phyloP scores from a whole-genome alignment of 1,284 basidiomycete species.

The Naganishia liquefaciens region DNA sequence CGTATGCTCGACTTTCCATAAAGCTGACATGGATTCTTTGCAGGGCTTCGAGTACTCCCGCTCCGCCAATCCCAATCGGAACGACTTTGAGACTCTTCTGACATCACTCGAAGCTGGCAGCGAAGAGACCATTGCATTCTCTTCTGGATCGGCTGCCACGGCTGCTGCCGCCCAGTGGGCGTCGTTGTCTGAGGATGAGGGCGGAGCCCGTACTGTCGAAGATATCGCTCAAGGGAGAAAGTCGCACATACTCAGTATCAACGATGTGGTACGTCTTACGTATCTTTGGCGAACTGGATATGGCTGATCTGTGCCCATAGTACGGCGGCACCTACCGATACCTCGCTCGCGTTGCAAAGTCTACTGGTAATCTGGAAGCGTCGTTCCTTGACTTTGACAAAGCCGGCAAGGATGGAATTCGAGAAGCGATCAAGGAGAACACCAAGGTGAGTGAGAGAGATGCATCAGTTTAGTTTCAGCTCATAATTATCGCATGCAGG shows the following conservation, averaged over 20 bases:
- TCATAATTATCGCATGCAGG: conserved; percentile 54
- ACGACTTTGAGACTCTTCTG: conserved; percentile 69
- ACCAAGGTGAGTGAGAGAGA: conserved; percentile 66
- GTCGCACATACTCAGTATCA: conserved; percentile 79
- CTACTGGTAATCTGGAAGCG: conserved; percentile 70
- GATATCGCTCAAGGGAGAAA: conserved; percentile 41
- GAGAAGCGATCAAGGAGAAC: conserved; percentile 67
- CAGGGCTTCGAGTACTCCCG: conserved; percentile 88
- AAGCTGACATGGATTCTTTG: background rate
- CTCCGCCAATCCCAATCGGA: conserved; percentile 84
- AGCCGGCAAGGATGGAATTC: conserved; percentile 65
- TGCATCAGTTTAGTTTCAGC: background rate
- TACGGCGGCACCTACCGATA: conserved; percentile 93
- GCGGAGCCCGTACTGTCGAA: conserved; percentile 37
- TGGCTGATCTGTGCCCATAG: conserved; percentile 28
- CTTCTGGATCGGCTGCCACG: conserved; percentile 83
- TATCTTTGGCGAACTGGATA: background rate
- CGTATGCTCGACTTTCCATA: background rate
- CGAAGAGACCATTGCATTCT: conserved; percentile 71
- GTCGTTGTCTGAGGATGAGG: conserved; percentile 57
- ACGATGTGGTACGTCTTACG: conserved; percentile 63
- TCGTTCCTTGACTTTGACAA: conserved; percentile 83
- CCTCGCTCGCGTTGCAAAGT: conserved; percentile 71
- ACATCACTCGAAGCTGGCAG: conserved; percentile 75
- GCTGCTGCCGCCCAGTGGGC: conserved; percentile 71